A percentile compares a stretch with the other conserved stretches of the same genome.
These are phyloP conservation scores for Nelumbo lutea DNA, from an alignment of 164 flowering plant genomes.

Conservation along the genomic window DNA sequence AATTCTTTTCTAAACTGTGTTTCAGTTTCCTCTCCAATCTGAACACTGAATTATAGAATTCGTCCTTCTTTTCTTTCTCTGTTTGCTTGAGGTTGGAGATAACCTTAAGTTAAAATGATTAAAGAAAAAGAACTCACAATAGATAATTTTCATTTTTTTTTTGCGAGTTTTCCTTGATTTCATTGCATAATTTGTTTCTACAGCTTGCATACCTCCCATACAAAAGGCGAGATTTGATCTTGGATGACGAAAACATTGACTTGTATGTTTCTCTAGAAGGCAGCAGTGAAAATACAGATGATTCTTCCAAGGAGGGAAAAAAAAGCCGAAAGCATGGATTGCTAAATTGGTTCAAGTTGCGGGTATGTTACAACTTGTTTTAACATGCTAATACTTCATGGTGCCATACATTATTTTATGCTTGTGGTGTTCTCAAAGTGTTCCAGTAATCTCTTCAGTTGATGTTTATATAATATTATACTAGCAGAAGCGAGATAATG, in stretches of 20 bases:
- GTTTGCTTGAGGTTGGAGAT: background rate
- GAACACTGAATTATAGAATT: too few relatives aligned
- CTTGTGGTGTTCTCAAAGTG: too few relatives aligned
- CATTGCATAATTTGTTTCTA: constrained; percentile 14
- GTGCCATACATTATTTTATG: background rate
- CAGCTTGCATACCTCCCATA: constrained; percentile 97
- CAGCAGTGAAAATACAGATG: constrained; percentile 51
- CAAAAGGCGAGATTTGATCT: constrained; percentile 70
- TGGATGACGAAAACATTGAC: constrained; percentile 82
- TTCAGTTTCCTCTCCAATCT: too few relatives aligned
- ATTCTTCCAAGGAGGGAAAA: constrained; percentile 62
- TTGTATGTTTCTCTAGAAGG: constrained; percentile 60
- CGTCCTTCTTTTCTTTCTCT: background rate
- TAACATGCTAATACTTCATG: background rate
- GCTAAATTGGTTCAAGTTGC: constrained; percentile 86
- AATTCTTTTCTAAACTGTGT: too few relatives aligned
- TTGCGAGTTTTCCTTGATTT: constrained; percentile 9
- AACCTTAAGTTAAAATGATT: background rate
- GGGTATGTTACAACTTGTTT: constrained; percentile 42
- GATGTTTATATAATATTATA: background rate
- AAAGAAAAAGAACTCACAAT: background rate
- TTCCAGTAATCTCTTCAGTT: background rate
- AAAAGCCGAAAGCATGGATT: constrained; percentile 75
- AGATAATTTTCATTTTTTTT: too few relatives aligned
- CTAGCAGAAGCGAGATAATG: constrained; percentile 81